Percentiles rank a stretch among this genome's conserved stretches.
phyloP scores from a whole-genome alignment of 192 early-diverging fungal species.

The Funneliformis geosporum region DNA sequence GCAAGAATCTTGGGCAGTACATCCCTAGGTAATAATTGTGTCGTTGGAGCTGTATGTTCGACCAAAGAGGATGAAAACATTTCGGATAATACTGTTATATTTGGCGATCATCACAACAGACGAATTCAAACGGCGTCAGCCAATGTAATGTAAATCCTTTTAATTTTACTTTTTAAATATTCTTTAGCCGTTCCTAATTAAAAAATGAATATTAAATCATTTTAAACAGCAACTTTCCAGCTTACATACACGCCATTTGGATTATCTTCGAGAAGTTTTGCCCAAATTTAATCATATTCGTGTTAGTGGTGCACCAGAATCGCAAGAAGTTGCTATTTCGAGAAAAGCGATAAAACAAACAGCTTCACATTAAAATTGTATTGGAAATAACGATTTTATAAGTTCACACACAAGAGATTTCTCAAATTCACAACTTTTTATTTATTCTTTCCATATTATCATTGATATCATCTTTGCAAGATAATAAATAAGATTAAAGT shows the following conservation, averaged over 20 bases:
- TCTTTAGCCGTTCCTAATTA: neutral
- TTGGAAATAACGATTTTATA: neutral
- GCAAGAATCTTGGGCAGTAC: slow-evolving; percentile 58
- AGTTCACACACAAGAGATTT: no score
- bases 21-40: slow-evolving; percentile 65
- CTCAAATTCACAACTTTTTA: no score
- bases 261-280: slow-evolving; percentile 65
- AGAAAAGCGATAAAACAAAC: neutral
- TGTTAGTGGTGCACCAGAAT: neutral
- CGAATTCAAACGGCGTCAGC: slow-evolving; percentile 49
- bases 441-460: no score
- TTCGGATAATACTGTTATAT: slow-evolving; percentile 67
- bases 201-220: neutral
- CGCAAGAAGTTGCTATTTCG: neutral
- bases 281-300: slow-evolving; percentile 62
- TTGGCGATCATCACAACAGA: slow-evolving; percentile 54
- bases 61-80: slow-evolving; percentile 62
- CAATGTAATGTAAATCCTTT: slow-evolving; percentile 33
- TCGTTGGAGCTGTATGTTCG: slow-evolving; percentile 67
- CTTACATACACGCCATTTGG: slow-evolving; percentile 68
- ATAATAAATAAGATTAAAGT: no score
- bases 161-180: neutral
- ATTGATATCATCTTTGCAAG: no score
- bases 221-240: slow-evolving; percentile 47
- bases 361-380: neutral